Evolutionary conservation across 805 yeast species (phyloP).

Genomic region (Clavispora asparagi): DNA sequence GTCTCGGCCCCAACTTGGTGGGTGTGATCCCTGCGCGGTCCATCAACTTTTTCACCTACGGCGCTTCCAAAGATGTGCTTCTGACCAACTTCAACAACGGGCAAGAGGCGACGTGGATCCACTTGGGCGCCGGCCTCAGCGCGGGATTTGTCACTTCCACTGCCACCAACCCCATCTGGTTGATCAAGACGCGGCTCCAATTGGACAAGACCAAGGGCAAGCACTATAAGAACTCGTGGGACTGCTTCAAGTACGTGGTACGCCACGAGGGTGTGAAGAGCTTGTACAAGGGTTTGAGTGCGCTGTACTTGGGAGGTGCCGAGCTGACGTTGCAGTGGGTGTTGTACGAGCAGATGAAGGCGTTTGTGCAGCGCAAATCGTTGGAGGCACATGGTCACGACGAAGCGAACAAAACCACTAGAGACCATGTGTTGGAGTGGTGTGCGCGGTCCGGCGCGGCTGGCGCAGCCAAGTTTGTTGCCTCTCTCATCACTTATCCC

Average conservation of each 20-base stretch:
- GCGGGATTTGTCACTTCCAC: constrained; percentile 96
- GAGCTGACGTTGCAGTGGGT: constrained; percentile 97
- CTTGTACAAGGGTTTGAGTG: constrained; percentile 85
- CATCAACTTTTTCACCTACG: constrained; percentile 93
- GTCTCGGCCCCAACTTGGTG: constrained; percentile 92
- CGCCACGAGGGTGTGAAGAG: constrained; percentile 75
- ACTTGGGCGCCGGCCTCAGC: constrained; percentile 75
- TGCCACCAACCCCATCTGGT: constrained; percentile 97
- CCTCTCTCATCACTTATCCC: constrained; percentile 90
- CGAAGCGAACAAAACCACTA: constrained; percentile 30
- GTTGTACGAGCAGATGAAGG: constrained; percentile 90
- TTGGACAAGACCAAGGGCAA: constrained; percentile 69
- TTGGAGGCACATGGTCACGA: constrained; percentile 28
- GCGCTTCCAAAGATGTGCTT: constrained; percentile 81
- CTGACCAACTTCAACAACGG: constrained; percentile 64
- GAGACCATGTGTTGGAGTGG: constrained; percentile 81
- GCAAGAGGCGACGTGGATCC: constrained; percentile 78
- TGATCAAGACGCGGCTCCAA: constrained; percentile 90
- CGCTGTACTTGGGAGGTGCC: constrained; percentile 87
- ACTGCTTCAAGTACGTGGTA: constrained; percentile 68
- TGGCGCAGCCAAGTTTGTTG: constrained; percentile 91
- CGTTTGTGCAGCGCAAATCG: constrained; percentile 51
- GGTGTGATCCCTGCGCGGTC: constrained; percentile 99
- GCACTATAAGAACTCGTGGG: constrained; percentile 77
- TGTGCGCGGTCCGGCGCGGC: constrained; percentile 96